Evolutionary conservation across 345 rosid species (phyloP), one percentile per base, ranked within the genome.

Genomic region (Gynandropsis gynandra): DNA sequence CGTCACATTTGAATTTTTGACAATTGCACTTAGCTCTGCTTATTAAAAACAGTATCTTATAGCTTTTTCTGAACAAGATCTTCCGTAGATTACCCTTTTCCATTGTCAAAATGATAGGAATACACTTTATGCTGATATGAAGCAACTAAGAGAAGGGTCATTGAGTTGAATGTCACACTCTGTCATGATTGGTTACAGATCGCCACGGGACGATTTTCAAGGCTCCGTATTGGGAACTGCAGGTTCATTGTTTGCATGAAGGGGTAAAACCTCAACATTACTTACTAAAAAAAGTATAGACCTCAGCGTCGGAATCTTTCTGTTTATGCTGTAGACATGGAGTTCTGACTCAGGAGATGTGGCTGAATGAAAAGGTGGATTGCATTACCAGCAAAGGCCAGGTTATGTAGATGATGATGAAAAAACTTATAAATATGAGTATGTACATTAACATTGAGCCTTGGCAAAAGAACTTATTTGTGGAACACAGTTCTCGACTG

Each of bases 341-440:
- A 54, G 61, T 50, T 47, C 10, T 51, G 61, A 34, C 43, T 34
- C 61, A 33, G 53, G 42, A 24, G 33, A 50, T 48, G 52, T 49
- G 38, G 32, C 29, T 24, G 29, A 5, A 24, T 24, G 56, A 52
- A 44, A 37, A 31, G 15, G 13, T 42, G 42, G 24, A 4, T 15
- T 9, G 55, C 14, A 31, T 10, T 37, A 0, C 16, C 43, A 43
- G 10, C 13, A 53, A 45, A 47, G 52, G 56, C 47, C 40, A 50
- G 54, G 50, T 13, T 39, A 35, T 41, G 51, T 59, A 35, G 71
- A 66, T 66, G 57, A 40, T 66, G 71, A 47, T 61, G 61, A 54
- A 59, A 47, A 43, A 37, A 13, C 54, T 55, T 41, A 41, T 41
- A n/a, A n/a, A n/a, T n/a, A 53, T 44, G 39, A 48, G 47, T 42